phyloP scores from a whole-genome alignment of 2,329 filamentous ascomycete species.

The Aurifilum marmelostoma region DNA sequence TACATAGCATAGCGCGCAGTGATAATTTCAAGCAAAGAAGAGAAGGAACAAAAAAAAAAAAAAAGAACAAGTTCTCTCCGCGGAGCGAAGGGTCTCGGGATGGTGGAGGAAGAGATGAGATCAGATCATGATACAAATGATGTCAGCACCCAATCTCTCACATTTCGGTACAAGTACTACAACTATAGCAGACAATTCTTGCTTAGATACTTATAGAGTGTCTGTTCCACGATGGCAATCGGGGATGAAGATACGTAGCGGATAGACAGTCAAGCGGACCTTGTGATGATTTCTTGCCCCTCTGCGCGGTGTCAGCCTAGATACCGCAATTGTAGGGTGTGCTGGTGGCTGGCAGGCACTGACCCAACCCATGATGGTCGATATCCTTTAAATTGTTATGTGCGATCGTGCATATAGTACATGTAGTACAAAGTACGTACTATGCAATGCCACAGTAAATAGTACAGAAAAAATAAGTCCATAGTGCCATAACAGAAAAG shows the following conservation, averaged over 20 bases:
- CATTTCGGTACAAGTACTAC: background rate
- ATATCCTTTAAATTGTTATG: no score
- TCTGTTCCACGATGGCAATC: background rate
- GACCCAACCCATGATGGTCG: background rate
- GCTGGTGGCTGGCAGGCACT: background rate
- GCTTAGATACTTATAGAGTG: no score
- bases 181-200: background rate
- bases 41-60: background rate
- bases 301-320: background rate
- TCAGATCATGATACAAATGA: background rate
- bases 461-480: background rate
- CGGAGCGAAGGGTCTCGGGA: background rate
- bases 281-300: background rate
- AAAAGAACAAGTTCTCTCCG: no score
- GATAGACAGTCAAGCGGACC: no score
- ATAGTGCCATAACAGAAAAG: background rate
- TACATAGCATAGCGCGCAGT: no score
- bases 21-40: no score
- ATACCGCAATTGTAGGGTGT: background rate
- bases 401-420: no score
- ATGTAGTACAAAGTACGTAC: background rate
- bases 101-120: background rate
- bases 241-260: no score
- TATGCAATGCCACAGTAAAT: background rate
- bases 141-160: background rate